A percentile compares a stretch with the other conserved stretches of the same genome.
Evolutionary conservation across 2,329 filamentous ascomycete genomes (phyloP).

Genomic region (Aureobasidium lini): DNA sequence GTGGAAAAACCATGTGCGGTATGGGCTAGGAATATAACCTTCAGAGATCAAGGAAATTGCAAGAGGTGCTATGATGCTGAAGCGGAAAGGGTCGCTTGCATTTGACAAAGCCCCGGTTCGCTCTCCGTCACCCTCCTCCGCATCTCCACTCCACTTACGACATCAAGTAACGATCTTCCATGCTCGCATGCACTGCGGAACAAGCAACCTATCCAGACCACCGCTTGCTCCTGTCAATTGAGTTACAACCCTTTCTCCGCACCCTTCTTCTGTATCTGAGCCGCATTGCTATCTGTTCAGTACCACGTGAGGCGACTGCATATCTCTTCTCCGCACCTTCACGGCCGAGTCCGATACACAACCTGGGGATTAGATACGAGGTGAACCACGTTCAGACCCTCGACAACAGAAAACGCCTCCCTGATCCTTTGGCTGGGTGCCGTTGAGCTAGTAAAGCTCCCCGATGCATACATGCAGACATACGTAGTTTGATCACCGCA

Average conservation of each 20-base stretch:
- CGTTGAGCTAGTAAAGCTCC: constrained; percentile 2
- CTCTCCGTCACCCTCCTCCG: neutral
- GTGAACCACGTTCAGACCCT: neutral
- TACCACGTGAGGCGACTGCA: constrained; percentile 6
- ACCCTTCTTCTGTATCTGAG: neutral
- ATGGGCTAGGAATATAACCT: neutral
- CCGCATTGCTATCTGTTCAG: neutral
- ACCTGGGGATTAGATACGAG: neutral
- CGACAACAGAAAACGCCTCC: neutral
- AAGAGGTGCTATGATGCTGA: constrained; percentile 2
- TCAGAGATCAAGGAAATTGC: neutral
- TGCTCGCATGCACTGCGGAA: neutral
- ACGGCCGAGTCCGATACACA: neutral
- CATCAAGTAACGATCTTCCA: constrained; percentile 7
- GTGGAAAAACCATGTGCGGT: neutral
- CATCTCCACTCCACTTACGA: constrained; percentile 2
- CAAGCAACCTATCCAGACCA: neutral
- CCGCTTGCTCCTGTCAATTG: neutral
- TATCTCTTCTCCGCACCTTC: neutral
- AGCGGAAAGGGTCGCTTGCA: neutral
- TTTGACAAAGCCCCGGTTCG: neutral
- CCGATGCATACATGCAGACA: neutral
- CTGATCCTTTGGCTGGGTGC: neutral
- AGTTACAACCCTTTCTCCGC: neutral
- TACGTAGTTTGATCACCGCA: neutral